Percentiles rank a stretch among this genome's conserved stretches.
Evolutionary conservation across 1,284 basidiomycete genomes (phyloP).

Genomic region (Tremellales sp.): DNA sequence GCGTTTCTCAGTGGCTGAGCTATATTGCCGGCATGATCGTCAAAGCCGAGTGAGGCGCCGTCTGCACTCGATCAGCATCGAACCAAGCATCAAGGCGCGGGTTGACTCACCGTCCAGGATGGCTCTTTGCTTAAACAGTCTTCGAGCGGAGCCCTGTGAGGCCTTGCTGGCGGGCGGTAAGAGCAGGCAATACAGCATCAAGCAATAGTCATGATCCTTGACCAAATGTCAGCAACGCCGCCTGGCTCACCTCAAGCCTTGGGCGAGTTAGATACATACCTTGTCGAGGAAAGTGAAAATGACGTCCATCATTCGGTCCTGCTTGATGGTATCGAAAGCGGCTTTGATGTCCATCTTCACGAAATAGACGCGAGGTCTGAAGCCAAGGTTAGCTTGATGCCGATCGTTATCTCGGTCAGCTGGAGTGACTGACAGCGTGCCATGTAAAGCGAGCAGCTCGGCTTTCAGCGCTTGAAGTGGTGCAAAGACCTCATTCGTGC

Average conservation of each 20-base stretch:
- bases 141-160: constrained; percentile 24
- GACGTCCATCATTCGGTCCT: constrained; percentile 75
- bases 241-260: no score
- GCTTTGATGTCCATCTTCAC: constrained; percentile 94
- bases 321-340: constrained; percentile 95
- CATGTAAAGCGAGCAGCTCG: constrained; percentile 53
- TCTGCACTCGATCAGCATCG: constrained; percentile 14
- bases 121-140: constrained; percentile 36
- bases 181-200: constrained; percentile 36
- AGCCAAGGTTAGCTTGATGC: neutral
- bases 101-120: constrained; percentile 19
- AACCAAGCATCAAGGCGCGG: neutral
- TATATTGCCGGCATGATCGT: constrained; percentile 51
- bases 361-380: constrained; percentile 81
- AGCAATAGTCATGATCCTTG: constrained; percentile 37
- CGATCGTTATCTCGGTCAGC: constrained; percentile 5
- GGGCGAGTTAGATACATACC: constrained; percentile 51
- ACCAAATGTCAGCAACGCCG: neutral
- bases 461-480: constrained; percentile 68
- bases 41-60: constrained; percentile 16
- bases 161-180: constrained; percentile 38
- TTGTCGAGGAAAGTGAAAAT: constrained; percentile 67
- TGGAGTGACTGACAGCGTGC: constrained; percentile 55
- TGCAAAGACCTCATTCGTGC: constrained; percentile 74
- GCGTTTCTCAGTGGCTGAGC: constrained; percentile 69